Evolutionary conservation across 2,329 filamentous ascomycete genomes (phyloP).

Genomic region (Calycina herbarum): DNA sequence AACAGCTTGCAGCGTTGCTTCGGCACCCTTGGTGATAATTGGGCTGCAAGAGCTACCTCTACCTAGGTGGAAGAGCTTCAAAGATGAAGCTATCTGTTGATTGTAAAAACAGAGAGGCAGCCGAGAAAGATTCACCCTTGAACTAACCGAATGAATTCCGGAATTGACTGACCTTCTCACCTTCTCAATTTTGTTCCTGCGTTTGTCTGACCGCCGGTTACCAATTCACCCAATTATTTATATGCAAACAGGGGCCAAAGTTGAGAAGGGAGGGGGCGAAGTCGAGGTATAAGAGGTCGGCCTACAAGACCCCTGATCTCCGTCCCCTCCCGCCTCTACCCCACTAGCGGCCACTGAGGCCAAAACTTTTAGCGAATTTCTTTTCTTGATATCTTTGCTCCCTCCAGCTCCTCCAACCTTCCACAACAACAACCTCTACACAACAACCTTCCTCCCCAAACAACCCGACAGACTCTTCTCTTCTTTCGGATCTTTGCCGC

Average conservation of each 20-base stretch:
- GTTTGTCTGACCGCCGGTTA: too few relatives aligned
- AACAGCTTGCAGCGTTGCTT: neutral
- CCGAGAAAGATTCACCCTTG: too few relatives aligned
- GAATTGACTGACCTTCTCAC: neutral
- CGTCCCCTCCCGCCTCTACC: neutral
- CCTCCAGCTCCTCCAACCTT: neutral
- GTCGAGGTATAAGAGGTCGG: neutral
- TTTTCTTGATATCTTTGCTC: constrained; percentile 5
- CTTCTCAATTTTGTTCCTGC: too few relatives aligned
- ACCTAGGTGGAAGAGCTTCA: neutral
- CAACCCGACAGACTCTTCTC: neutral
- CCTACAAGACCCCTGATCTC: neutral
- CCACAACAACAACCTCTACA: neutral
- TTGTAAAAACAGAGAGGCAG: neutral
- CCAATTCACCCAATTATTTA: constrained; percentile 2
- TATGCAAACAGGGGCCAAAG: neutral
- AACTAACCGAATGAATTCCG: neutral
- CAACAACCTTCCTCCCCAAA: neutral
- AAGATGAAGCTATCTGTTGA: neutral
- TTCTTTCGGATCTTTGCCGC: neutral
- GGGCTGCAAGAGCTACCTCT: neutral
- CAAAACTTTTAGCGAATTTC: constrained; percentile 6
- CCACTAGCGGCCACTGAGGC: constrained; percentile 5
- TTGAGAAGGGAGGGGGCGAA: neutral
- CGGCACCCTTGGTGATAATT: neutral